Base-by-base conservation (phyloP, 768 basidiomycete species). In the Macrolepiota fuliginosa region DNA sequence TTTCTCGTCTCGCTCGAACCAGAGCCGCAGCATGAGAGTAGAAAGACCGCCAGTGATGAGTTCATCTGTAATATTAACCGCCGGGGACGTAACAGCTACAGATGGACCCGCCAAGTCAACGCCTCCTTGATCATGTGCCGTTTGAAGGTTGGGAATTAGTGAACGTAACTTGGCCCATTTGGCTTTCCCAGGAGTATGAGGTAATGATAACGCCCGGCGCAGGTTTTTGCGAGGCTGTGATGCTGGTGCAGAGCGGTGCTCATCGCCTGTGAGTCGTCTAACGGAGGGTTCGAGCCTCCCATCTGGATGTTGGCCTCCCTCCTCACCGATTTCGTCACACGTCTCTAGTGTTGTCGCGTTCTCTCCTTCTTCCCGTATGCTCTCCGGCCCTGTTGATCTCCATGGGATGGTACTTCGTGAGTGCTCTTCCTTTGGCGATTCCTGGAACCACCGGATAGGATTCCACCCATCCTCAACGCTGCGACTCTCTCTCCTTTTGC, bases 1-100 rank as follows among this genome's bases (percentile, higher is more conserved):
- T 66, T 87, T 88, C 74, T 96, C 93, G 70, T 95, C 94, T 32
- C 87, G 86, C 67, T 95, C 92, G 63, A 94, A 87, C 87, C 91
- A 92, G 65, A 96, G 79, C 29, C 86, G 82, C 39, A 93, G 73
- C 83, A 95, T 88, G 35, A 94, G 76, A 15, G 87, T 82, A 0
- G 91, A 89, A 5, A 96, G 82, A 17, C 91, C 90, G 4, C 92
- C 90, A 2, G 86, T 82, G 13, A 92, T 89, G 49, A 94, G 84
- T 66, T 94, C 92, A 64, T 94, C 91, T 4, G 84, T 90, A 55
- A 94, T 89, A 67, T 90, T 90, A 35, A 92, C 89, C 4, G 79
- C 72, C 2, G 78, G 72, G 1, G 83, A 75, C 0, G 82, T 72
- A 25, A 88, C 79, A 6, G 55, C 59, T 25, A 78, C 77, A 6